Evolutionary conservation across 2,329 filamentous ascomycete species (phyloP), one percentile per base, ranked within the genome.

Genomic region (Alternaria arborescens): DNA sequence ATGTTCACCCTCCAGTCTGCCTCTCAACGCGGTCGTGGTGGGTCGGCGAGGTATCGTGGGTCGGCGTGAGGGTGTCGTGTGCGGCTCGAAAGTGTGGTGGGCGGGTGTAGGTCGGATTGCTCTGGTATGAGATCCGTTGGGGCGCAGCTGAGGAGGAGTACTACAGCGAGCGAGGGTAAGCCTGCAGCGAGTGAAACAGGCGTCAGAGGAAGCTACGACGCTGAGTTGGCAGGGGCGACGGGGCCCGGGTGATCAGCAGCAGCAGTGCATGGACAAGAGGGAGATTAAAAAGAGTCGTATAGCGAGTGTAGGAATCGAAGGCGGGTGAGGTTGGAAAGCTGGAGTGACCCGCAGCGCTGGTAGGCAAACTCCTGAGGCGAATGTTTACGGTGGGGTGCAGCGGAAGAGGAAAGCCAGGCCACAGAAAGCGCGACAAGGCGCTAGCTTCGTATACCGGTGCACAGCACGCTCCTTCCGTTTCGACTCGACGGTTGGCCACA

Each of bases 1-100:
- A 75, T 76, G 61, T 71, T 75, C 72, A 56, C 61, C 44, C 59
- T 42, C 52, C 20, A 26, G 22, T 40, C 40, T 47, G 53, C 24
- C 22, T 40, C 51, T 47, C 36, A 30, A 34, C 28, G 56, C 36
- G 24, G n/a, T 36, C n/a, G 56, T 34, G 41, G 34, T 30, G 14
- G 24, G 14, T 36, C n/a, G 56, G 26, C 41, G 34, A 30, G 14
- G 24, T 26, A 7, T 26, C 24, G 47, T 34, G 44, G 16, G 36
- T 30, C 34, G 38, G 18, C 22, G 32, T 41, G 18, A 36, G 36
- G 5, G 62, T 44, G 11, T 50, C 30, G 56, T 20, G 30, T 18
- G 53, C 53, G 34, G 22, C 11, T 22, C 40, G 46, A 34, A 28
- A 16, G 22, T 40, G 51, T 14, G 32, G 46, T 18, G 43, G 41